Evolutionary conservation across 2,329 filamentous ascomycete genomes (phyloP).

Genomic region (Neonectria ditissima): DNA sequence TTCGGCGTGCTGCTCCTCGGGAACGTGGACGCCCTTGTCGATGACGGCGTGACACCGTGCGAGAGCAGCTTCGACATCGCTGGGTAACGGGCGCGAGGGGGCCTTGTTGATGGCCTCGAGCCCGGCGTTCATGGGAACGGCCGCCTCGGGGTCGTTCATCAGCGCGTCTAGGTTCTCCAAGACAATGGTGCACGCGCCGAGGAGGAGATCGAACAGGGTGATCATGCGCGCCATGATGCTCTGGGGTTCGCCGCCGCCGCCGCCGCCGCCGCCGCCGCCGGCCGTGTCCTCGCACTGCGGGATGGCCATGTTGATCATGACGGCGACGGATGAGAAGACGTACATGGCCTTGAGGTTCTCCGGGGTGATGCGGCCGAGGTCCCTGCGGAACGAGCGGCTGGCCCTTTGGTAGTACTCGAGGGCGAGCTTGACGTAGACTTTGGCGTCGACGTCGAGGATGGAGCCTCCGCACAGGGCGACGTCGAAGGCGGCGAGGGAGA

Average conservation of each 20-base stretch:
- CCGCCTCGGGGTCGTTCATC: constrained; percentile 15
- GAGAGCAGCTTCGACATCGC: constrained; percentile 27
- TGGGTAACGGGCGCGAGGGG: background rate
- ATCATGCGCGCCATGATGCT: constrained; percentile 35
- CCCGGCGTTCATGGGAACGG: constrained; percentile 8
- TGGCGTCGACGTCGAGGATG: constrained; percentile 30
- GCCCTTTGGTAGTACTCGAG: constrained; percentile 44
- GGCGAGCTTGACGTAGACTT: constrained; percentile 37
- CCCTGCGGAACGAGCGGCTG: constrained; percentile 36
- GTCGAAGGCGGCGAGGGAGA: constrained; percentile 40
- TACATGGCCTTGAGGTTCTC: constrained; percentile 40
- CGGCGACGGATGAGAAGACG: constrained; percentile 41
- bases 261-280: constrained; percentile 14
- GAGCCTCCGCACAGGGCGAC: constrained; percentile 37
- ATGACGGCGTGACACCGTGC: constrained; percentile 23
- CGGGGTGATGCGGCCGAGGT: constrained; percentile 35
- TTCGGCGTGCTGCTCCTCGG: background rate
- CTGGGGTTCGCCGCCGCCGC: constrained; percentile 25
- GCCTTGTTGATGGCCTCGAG: constrained; percentile 9
- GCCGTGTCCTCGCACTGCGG: constrained; percentile 33
- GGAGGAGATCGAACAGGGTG: constrained; percentile 36
- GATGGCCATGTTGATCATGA: constrained; percentile 42
- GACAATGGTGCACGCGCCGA: constrained; percentile 35
- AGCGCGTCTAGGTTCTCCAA: constrained; percentile 34
- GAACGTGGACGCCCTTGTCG: constrained; percentile 28